A percentile compares a stretch with the other conserved stretches of the same genome.
Conservation (phyloP, 345 rosid genomes). For the Eucalyptus sp. region DNA sequence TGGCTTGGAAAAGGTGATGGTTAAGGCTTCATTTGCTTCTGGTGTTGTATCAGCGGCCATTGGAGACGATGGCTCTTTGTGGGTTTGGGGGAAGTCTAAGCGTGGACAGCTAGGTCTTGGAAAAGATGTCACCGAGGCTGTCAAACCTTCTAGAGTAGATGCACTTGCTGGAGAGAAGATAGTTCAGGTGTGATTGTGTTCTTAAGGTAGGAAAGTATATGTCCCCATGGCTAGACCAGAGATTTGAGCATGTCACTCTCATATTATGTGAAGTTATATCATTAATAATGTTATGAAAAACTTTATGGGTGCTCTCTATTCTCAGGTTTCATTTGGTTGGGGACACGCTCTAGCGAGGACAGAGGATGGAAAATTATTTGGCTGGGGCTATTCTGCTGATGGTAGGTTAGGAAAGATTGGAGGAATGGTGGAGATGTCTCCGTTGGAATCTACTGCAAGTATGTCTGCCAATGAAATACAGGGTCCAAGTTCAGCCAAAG, state of each 20-base stretch:
- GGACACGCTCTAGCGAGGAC: constrained; percentile 78
- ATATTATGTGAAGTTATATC: background rate
- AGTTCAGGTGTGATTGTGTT: constrained; percentile 46
- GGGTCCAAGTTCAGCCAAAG: constrained; percentile 12
- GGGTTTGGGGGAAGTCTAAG: constrained; percentile 98
- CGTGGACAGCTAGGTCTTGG: constrained; percentile 98
- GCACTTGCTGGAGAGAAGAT: constrained; percentile 50
- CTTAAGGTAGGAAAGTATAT: constrained; percentile 3
- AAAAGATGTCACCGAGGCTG: constrained; percentile 36
- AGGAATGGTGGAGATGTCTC: constrained; percentile 29
- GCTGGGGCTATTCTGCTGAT: constrained; percentile 95
- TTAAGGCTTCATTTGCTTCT: constrained; percentile 58
- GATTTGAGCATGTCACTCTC: background rate
- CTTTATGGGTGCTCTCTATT: background rate
- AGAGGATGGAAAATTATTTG: constrained; percentile 61
- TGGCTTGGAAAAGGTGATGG: constrained; percentile 49
- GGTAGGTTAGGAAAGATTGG: constrained; percentile 68
- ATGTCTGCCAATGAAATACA: background rate
- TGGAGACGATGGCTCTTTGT: constrained; percentile 73
- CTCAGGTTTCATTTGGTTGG: constrained; percentile 92
- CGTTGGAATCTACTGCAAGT: constrained; percentile 30
- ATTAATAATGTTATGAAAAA: background rate
- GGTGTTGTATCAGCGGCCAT: constrained; percentile 78
- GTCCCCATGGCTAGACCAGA: background rate
- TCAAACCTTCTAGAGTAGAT: constrained; percentile 49